Percentiles rank a stretch among this genome's conserved stretches.
Evolutionary conservation across 345 rosid species (phyloP).

Genomic region (Odontarrhena argentea): DNA sequence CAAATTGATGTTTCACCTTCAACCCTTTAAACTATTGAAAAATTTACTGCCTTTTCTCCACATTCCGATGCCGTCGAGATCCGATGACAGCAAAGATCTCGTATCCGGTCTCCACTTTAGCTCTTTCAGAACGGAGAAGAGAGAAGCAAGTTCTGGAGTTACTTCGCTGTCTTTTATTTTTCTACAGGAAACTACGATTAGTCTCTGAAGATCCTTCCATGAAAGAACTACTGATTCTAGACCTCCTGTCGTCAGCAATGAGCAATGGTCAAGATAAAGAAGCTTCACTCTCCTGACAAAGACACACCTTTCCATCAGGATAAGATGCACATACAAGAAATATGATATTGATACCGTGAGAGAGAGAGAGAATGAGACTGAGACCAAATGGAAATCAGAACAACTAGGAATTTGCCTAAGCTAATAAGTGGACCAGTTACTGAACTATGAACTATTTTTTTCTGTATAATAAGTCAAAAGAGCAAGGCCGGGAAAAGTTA

Average conservation of each 20-base stretch:
- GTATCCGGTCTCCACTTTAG: slow-evolving; percentile 74
- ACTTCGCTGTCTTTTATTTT: slow-evolving; percentile 57
- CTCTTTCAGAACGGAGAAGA: slow-evolving; percentile 63
- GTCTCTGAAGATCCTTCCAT: slow-evolving; percentile 56
- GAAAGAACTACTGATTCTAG: slow-evolving; percentile 53
- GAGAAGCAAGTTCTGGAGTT: slow-evolving; percentile 52
- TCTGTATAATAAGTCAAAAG: too few species aligned
- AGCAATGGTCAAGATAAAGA: slow-evolving; percentile 60
- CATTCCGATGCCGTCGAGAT: slow-evolving; percentile 56
- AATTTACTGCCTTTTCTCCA: slow-evolving; percentile 60
- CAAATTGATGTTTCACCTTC: slow-evolving; percentile 11
- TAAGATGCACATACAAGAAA: background rate
- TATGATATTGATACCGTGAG: background rate
- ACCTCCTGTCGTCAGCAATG: slow-evolving; percentile 58
- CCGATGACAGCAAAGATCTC: slow-evolving; percentile 49
- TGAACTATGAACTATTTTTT: too few species aligned
- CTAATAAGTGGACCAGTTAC: too few species aligned
- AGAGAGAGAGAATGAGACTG: background rate
- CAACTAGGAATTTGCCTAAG: background rate
- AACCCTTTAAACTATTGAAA: slow-evolving; percentile 48
- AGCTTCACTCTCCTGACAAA: slow-evolving; percentile 55
- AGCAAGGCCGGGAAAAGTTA: too few species aligned
- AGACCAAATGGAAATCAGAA: slow-evolving; percentile 4
- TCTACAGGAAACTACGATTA: slow-evolving; percentile 55
- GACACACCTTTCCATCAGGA: slow-evolving; percentile 19